These are phyloP conservation scores for Domatiomyces catenatus DNA, from an alignment of 2,329 filamentous ascomycete genomes.

Conservation along the genomic window DNA sequence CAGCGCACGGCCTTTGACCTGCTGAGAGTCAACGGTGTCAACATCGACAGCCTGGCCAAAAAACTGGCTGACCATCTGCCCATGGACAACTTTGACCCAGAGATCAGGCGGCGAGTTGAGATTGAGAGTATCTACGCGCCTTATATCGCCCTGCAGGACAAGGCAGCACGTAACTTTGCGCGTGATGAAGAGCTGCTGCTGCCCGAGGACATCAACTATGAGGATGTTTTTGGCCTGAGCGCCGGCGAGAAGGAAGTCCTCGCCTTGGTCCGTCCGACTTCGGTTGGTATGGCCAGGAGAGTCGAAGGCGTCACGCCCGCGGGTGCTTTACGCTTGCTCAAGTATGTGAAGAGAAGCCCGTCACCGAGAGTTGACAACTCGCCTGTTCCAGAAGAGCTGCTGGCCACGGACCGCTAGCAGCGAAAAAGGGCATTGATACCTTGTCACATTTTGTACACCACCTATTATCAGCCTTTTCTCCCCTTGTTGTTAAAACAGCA, in stretches of 20 bases:
- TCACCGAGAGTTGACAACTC: neutral
- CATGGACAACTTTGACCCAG: constrained; percentile 34
- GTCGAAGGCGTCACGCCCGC: constrained; percentile 56
- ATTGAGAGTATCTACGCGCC: constrained; percentile 80
- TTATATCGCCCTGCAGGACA: constrained; percentile 60
- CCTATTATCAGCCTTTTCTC: neutral
- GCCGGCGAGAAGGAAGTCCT: constrained; percentile 63
- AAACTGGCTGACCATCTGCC: constrained; percentile 40
- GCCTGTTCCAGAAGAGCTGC: neutral
- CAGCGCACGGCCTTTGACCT: constrained; percentile 64
- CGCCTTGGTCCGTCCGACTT: constrained; percentile 58
- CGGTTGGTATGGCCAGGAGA: constrained; percentile 70
- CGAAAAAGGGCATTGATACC: neutral
- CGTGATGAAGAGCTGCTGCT: constrained; percentile 63
- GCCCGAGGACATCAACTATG: constrained; percentile 63
- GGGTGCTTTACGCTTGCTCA: constrained; percentile 29
- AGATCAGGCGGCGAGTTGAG: constrained; percentile 52
- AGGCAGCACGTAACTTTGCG: constrained; percentile 50
- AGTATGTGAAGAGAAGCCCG: constrained; percentile 24
- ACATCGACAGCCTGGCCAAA: constrained; percentile 31
- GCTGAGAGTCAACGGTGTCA: constrained; percentile 50
- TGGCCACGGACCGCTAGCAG: neutral
- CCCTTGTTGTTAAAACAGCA: too few species aligned
- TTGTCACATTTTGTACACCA: neutral
- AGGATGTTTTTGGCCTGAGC: constrained; percentile 55